These are phyloP conservation scores for Aspergillus olivimuriae DNA, from an alignment of 495 filamentous ascomycete genomes.

Conservation along the genomic window DNA sequence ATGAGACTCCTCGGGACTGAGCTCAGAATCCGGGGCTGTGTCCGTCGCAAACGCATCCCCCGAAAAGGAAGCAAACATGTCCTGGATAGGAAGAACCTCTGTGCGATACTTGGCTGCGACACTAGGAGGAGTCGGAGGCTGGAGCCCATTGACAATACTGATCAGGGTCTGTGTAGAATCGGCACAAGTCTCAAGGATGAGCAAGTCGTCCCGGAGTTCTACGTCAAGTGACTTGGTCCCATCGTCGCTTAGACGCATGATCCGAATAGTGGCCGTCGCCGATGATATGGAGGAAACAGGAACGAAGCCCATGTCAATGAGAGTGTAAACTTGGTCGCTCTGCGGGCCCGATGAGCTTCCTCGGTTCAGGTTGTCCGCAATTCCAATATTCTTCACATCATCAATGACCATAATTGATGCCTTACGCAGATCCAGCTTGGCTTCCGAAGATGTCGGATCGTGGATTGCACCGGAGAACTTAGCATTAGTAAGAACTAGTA, in stretches of 20 bases:
- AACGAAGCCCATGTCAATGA: conserved; percentile 71
- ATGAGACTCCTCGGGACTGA: conserved; percentile 7
- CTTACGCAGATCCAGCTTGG: conserved; percentile 63
- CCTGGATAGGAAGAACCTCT: conserved; percentile 73
- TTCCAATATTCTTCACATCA: conserved; percentile 52
- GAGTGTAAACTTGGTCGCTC: conserved; percentile 54
- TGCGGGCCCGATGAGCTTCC: conserved; percentile 42
- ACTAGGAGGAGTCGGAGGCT: conserved; percentile 74
- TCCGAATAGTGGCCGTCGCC: conserved; percentile 57
- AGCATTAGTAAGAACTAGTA: conserved; percentile 73
- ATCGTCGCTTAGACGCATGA: conserved; percentile 44
- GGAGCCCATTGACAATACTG: conserved; percentile 69
- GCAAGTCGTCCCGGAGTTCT: conserved; percentile 73
- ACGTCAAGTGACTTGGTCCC: conserved; percentile 65
- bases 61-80: conserved; percentile 84
- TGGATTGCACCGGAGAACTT: conserved; percentile 58
- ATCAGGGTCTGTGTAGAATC: conserved; percentile 95
- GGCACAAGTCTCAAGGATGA: conserved; percentile 90
- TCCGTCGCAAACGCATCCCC: conserved; percentile 66
- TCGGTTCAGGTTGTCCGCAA: conserved; percentile 36
- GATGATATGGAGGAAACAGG: conserved; percentile 78
- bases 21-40: conserved; percentile 9
- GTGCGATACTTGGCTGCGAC: conserved; percentile 82
- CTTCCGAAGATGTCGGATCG: conserved; percentile 52
- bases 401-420: conserved; percentile 81